Evolutionary conservation across 331 rosid genomes (phyloP), one percentile per base, ranked within the genome.

Genomic region (Erythrophleum ivorense): DNA sequence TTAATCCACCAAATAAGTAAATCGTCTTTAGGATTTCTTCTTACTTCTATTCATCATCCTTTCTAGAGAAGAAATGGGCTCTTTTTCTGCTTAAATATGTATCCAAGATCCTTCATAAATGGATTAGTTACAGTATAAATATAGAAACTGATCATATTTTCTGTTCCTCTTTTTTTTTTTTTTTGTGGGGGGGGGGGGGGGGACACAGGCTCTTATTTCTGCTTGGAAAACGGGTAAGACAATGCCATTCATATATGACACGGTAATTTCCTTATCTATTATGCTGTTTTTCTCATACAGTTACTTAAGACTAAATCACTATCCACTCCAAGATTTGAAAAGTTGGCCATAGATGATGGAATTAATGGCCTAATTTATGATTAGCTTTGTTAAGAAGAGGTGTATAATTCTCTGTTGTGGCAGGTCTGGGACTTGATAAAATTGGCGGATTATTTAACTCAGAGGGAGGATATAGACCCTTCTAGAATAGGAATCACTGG

Each of bases 401-500:
- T 3, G 65, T n/a, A n/a, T 24, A 3, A 48, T 55, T 49, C 65
- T 48, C 12, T 9, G 33, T 16, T 68, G 58, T 76, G 54, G 86
- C 88, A 89, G 79, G 79, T 64, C 46, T 91, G 91, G 93, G 96
- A 91, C 91, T 78, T 91, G 88, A 87, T 88, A 72, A 93, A 90
- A 84, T 86, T 96, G 88, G 97, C 97, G 64, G 97, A 96, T 86
- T 92, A 89, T 87, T 86, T 96, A 77, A 86, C 89, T 33, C 63
- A 79, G 16, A 90, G 99, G 87, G 89, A 92, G 87, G 98, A 96
- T 71, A 70, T 94, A 81, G 97, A 93, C 79, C 87, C 89, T 73
- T 48, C 89, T 72, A 88, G 91, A 77, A 87, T 96, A 85, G 98
- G 99, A 86, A 90, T 96, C 79, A 89, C 95, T 2, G 97, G 98